Base-by-base conservation (phyloP, 257 asterid species). In the Salvia rosmarinus region DNA sequence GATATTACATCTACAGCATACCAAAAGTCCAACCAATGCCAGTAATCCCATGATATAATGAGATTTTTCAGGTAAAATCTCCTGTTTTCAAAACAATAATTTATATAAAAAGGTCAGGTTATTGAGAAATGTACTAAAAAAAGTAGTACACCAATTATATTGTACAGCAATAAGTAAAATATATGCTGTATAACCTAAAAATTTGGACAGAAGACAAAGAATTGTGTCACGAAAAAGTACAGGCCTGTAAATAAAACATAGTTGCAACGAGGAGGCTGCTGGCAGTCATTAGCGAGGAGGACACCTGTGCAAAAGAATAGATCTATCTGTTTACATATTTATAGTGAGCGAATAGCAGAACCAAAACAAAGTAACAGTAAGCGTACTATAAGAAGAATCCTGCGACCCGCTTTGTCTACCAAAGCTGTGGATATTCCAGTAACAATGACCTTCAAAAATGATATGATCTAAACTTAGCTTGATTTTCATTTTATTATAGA, bases 351-450 rank as follows among this genome's bases (percentile, higher is more conserved):
- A 68, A 57, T 30, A 37, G 56, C 16, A 30, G 21, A 28, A 56
- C 25, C 28, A 9, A 12, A 56, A 25, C n/a, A 12, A 43, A 28
- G 47, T 34, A 47, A 50, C n/a, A 20, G 46, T 8, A 51, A 5
- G 78, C 91, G 10, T 78, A 93, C 97, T 6, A 87, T 78, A 65
- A 90, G 97, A 74, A 93, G 97, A 75, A 87, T 81, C 80, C 96
- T 82, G 49, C 98, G 94, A 50, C 98, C 98, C 0, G 90, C 86
- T 80, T 74, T 87, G 82, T 93, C 98, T 73, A 85, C 86, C 83
- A 93, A 64, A 50, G 83, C 68, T 58, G 93, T 70, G 1, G 97
- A 74, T 66, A 88, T 77, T 54, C 82, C 97, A 67, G 96, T 88
- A 65, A 80, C 94, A 75, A 93, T 28, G 52, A 86, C 96, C 98